phyloP scores from a whole-genome alignment of 192 early-diverging fungal genomes.

The Entophlyctis luteolus region DNA sequence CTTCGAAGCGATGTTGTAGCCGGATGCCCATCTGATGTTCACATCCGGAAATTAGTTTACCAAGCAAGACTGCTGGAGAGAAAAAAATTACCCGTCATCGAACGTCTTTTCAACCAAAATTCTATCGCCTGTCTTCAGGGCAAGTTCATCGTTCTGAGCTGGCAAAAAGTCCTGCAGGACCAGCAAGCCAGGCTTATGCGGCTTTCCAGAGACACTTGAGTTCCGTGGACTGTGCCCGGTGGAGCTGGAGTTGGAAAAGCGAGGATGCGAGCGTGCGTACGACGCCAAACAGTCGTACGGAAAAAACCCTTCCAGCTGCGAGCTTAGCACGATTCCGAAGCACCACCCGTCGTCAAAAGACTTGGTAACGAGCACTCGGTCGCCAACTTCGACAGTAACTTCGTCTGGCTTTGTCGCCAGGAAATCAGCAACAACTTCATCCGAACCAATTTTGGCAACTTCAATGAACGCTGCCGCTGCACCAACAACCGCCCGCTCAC shows the following conservation, averaged over 20 bases:
- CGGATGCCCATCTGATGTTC: slow-evolving; percentile 17
- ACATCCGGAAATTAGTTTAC: slow-evolving; percentile 3
- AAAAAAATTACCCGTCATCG: background rate
- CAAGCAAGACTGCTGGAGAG: background rate
- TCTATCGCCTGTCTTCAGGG: background rate
- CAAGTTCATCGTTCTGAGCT: background rate
- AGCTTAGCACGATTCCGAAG: background rate
- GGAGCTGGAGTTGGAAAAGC: background rate
- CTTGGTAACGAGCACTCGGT: slow-evolving; percentile 40
- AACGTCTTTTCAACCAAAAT: background rate
- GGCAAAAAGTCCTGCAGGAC: background rate
- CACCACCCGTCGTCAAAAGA: slow-evolving; percentile 35
- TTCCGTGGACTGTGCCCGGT: background rate
- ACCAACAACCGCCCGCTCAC: background rate
- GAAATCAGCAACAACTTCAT: background rate
- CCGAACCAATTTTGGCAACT: background rate
- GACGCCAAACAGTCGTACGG: background rate
- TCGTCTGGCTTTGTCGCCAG: slow-evolving; percentile 1
- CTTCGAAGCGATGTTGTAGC: slow-evolving; percentile 5
- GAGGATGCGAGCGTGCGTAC: background rate
- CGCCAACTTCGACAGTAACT: slow-evolving; percentile 23
- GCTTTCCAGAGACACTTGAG: background rate
- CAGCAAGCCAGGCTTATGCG: background rate
- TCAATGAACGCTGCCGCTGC: background rate
- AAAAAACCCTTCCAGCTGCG: background rate